A percentile compares a stretch with the other conserved stretches of the same genome.
These are phyloP conservation scores for Lycium barbarum DNA, from an alignment of 257 asterid genomes.

Conservation along the genomic window DNA sequence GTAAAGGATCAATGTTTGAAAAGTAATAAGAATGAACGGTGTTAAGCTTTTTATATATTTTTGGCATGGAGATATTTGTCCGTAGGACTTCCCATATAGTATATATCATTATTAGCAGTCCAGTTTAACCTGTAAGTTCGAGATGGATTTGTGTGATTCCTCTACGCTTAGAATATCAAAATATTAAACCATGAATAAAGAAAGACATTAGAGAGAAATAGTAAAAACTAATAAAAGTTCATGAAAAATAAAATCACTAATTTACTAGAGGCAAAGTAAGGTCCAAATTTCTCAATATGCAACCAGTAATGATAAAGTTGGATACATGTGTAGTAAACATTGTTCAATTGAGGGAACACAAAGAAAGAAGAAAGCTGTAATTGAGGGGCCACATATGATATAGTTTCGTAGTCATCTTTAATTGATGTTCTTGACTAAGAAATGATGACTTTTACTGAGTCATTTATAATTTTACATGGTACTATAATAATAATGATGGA, in stretches of 20 bases:
- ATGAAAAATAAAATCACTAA: background rate
- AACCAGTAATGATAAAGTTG: background rate
- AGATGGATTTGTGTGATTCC: background rate
- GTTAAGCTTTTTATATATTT: background rate
- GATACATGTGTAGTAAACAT: background rate
- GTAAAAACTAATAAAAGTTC: background rate
- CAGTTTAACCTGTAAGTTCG: background rate
- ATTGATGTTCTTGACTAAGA: background rate
- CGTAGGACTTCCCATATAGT: too few species aligned
- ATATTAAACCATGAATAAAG: background rate
- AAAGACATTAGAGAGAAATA: background rate
- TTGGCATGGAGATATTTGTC: too few species aligned
- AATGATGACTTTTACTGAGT: background rate
- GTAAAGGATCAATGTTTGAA: background rate
- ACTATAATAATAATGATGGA: background rate
- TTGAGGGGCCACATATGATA: background rate
- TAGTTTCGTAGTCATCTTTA: background rate
- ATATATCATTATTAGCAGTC: too few species aligned
- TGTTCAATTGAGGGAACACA: background rate
- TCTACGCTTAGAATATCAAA: background rate
- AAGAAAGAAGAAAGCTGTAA: background rate
- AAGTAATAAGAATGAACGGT: background rate
- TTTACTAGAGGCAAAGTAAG: background rate
- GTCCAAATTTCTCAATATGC: background rate
- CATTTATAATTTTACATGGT: conserved; percentile 10